Percentiles rank a stretch among this genome's conserved stretches.
Conservation (phyloP, 805 yeast genomes). For the Ogataea siamensis region DNA sequence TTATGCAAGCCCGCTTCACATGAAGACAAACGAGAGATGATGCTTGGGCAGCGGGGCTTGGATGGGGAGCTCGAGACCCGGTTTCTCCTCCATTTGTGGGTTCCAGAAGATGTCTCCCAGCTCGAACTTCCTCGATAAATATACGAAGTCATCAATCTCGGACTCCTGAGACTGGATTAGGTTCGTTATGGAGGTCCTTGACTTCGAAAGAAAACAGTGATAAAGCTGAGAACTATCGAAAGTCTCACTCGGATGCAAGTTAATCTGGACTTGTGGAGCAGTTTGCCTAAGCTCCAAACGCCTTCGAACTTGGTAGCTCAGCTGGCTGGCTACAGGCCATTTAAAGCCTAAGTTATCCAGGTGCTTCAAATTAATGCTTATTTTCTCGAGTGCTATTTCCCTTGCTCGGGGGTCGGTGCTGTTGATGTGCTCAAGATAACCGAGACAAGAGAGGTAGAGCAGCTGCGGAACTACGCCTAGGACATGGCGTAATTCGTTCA, state of each 20-base stretch:
- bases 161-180: constrained; percentile 9
- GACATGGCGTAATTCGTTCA: constrained; percentile 6
- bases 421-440: constrained; percentile 10
- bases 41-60: neutral
- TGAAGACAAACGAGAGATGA: constrained; percentile 1
- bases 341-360: constrained; percentile 9
- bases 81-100: constrained; percentile 4
- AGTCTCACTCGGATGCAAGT: constrained; percentile 2
- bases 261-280: neutral
- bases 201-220: neutral
- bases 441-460: constrained; percentile 13
- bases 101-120: constrained; percentile 8
- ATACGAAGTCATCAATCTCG: constrained; percentile 10
- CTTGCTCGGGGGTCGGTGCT: constrained; percentile 6
- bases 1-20: neutral
- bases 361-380: constrained; percentile 3
- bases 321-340: constrained; percentile 16
- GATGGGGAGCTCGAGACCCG: neutral
- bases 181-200: constrained; percentile 16
- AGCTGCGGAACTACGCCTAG: constrained; percentile 4
- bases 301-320: constrained; percentile 6
- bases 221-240: constrained; percentile 1
- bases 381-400: constrained; percentile 2
- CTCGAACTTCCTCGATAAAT: constrained; percentile 3
- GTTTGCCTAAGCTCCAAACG: constrained; percentile 5